phyloP scores from a whole-genome alignment of 1,284 basidiomycete species.

The Coniferiporia weirii region DNA sequence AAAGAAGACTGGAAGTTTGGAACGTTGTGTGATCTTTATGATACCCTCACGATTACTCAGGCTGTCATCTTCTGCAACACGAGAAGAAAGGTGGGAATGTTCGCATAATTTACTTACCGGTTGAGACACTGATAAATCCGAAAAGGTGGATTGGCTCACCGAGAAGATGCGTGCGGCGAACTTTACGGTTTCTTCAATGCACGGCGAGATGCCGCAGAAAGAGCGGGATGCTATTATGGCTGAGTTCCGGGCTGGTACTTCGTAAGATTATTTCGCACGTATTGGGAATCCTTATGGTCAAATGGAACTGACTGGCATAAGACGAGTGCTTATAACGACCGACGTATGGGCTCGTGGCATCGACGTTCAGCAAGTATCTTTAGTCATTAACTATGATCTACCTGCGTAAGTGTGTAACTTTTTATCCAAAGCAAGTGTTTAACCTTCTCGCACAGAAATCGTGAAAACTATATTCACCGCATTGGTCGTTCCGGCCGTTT shows the following conservation, averaged over 20 bases:
- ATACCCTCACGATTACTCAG: slow-evolving; percentile 98
- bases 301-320: slow-evolving; percentile 28
- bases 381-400: slow-evolving; percentile 98
- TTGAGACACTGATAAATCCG: slow-evolving; percentile 17
- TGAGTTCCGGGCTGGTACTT: slow-evolving; percentile 93
- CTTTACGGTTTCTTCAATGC: slow-evolving; percentile 96
- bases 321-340: slow-evolving; percentile 92
- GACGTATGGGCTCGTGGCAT: slow-evolving; percentile 99
- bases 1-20: slow-evolving; percentile 99
- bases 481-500: slow-evolving; percentile 96
- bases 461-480: slow-evolving; percentile 98
- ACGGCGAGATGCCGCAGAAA: slow-evolving; percentile 98
- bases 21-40: slow-evolving; percentile 96
- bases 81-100: slow-evolving; percentile 75
- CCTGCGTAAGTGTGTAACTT: slow-evolving; percentile 62
- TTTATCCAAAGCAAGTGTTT: background rate
- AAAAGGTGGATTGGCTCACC: slow-evolving; percentile 94
- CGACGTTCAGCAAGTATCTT: slow-evolving; percentile 96
- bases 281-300: slow-evolving; percentile 9
- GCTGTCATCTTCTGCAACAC: slow-evolving; percentile 99
- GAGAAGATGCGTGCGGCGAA: slow-evolving; percentile 98
- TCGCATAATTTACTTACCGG: background rate
- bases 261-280: slow-evolving; percentile 45
- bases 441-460: slow-evolving; percentile 51
- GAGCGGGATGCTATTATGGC: slow-evolving; percentile 99